Percentiles rank a stretch among this genome's conserved stretches.
Conservation (phyloP, 148 eudicot species). For the Cornus controversa region DNA sequence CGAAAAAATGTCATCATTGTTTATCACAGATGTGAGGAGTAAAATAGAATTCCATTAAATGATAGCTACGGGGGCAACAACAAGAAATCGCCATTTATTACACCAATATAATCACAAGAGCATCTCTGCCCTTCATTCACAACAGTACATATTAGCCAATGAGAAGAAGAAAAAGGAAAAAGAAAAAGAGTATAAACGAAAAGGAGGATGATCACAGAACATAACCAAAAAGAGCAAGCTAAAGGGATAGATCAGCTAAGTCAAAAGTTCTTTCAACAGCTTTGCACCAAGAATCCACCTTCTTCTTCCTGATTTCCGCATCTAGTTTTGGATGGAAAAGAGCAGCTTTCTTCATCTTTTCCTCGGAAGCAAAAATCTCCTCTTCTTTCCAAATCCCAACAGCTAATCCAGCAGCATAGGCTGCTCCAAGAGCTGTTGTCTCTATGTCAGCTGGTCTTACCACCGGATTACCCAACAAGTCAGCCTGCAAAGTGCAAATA, state of each 20-base stretch:
- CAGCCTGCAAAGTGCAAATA: slow-evolving; percentile 76
- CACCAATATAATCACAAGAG: too few relatives aligned
- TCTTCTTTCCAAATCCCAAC: slow-evolving; percentile 87
- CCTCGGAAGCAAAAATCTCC: slow-evolving; percentile 61
- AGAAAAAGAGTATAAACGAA: background rate
- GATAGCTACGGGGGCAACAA: background rate
- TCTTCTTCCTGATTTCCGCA: slow-evolving; percentile 70
- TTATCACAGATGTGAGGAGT: too few relatives aligned
- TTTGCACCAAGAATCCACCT: slow-evolving; percentile 91
- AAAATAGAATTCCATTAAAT: too few relatives aligned
- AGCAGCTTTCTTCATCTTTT: slow-evolving; percentile 57
- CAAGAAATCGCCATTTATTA: background rate
- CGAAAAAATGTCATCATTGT: too few relatives aligned
- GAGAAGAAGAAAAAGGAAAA: background rate
- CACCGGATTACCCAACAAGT: slow-evolving; percentile 81
- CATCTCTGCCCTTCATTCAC: background rate
- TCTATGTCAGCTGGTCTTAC: slow-evolving; percentile 87
- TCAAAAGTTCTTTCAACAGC: slow-evolving; percentile 80
- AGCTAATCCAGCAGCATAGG: slow-evolving; percentile 96
- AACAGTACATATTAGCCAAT: too few relatives aligned
- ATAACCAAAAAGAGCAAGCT: background rate
- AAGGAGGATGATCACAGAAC: background rate
- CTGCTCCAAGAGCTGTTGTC: slow-evolving; percentile 97
- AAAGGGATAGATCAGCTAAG: slow-evolving; percentile 89
- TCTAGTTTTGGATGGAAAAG: slow-evolving; percentile 52